A percentile compares a stretch with the other conserved stretches of the same genome.
Conservation (phyloP, 768 basidiomycete genomes). For the Sporobolomyces phaffii region DNA sequence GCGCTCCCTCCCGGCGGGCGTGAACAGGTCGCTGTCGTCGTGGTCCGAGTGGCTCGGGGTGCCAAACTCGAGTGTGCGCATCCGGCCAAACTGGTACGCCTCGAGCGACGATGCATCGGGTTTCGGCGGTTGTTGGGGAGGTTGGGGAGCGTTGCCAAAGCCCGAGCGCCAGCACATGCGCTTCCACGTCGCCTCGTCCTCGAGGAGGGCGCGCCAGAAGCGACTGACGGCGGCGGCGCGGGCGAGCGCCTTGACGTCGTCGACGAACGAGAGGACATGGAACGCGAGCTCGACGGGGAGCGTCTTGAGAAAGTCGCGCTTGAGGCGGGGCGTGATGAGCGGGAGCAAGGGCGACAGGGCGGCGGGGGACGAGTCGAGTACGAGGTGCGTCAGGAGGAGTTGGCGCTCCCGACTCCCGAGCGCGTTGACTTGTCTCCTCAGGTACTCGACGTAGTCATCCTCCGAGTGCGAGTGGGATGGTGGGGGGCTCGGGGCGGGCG, state of each 20-base stretch:
- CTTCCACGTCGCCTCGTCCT: slow-evolving; percentile 76
- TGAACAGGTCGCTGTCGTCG: slow-evolving; percentile 24
- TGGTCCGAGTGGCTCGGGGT: not conserved
- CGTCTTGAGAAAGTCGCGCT: slow-evolving; percentile 50
- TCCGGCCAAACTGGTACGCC: not conserved
- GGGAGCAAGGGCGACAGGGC: slow-evolving; percentile 32
- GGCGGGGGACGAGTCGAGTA: slow-evolving; percentile 22
- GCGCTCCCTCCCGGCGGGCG: slow-evolving; percentile 34
- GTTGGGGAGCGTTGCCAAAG: slow-evolving; percentile 44
- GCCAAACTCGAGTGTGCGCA: slow-evolving; percentile 28
- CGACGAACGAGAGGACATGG: slow-evolving; percentile 68
- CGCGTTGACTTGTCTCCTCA: slow-evolving; percentile 18
- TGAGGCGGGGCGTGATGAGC: slow-evolving; percentile 40
- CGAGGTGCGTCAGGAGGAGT: slow-evolving; percentile 19
- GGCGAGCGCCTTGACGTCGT: slow-evolving; percentile 65
- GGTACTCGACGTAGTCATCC: not conserved
- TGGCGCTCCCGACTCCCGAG: not conserved
- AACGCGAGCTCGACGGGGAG: slow-evolving; percentile 66
- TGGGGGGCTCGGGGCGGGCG: slow-evolving; percentile 10
- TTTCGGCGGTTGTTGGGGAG: not conserved
- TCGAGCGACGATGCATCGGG: not conserved
- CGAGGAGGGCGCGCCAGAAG: slow-evolving; percentile 63
- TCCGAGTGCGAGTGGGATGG: too few species aligned
- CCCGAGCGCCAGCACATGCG: slow-evolving; percentile 60
- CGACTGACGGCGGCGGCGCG: slow-evolving; percentile 65